phyloP scores from a whole-genome alignment of 1,284 basidiomycete genomes.

The Sanghuangporus baumii region DNA sequence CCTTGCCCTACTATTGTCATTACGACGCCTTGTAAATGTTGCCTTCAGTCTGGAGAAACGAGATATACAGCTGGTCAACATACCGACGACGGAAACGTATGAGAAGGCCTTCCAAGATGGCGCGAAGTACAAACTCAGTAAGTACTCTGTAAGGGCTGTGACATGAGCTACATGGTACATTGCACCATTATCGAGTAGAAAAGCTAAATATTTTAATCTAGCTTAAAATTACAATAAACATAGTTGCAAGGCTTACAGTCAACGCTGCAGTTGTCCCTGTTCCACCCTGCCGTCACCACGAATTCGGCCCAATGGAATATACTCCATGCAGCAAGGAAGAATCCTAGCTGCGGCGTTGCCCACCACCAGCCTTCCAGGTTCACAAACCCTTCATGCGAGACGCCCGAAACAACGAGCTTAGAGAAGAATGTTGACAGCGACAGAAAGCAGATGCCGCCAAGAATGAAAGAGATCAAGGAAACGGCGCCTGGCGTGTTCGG shows the following conservation, averaged over 20 bases:
- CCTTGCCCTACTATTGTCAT: conserved; percentile 70
- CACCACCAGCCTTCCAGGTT: conserved; percentile 41
- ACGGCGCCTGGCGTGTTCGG: conserved; percentile 81
- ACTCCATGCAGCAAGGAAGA: conserved; percentile 78
- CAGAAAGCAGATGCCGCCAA: conserved; percentile 59
- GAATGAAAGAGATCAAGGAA: conserved; percentile 67
- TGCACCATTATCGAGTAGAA: conserved; percentile 86
- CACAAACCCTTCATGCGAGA: conserved; percentile 5
- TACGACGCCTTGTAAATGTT: conserved; percentile 44
- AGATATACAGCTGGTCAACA: neutral
- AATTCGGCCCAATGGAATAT: conserved; percentile 94
- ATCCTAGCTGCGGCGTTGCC: conserved; percentile 72
- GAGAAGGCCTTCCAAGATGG: conserved; percentile 52
- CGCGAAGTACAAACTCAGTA: conserved; percentile 63
- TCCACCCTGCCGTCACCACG: conserved; percentile 93
- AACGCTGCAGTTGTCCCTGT: conserved; percentile 85
- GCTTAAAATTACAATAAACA: neutral
- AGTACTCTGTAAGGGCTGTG: conserved; percentile 76
- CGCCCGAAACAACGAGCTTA: conserved; percentile 33
- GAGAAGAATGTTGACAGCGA: conserved; percentile 44
- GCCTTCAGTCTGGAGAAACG: neutral
- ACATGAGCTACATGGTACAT: conserved; percentile 86
- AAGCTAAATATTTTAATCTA: conserved; percentile 53
- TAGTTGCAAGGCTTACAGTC: conserved; percentile 65
- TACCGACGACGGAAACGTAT: conserved; percentile 56